Base-by-base conservation (phyloP, 148 eudicot genomes). In the Spergularia marina region DNA sequence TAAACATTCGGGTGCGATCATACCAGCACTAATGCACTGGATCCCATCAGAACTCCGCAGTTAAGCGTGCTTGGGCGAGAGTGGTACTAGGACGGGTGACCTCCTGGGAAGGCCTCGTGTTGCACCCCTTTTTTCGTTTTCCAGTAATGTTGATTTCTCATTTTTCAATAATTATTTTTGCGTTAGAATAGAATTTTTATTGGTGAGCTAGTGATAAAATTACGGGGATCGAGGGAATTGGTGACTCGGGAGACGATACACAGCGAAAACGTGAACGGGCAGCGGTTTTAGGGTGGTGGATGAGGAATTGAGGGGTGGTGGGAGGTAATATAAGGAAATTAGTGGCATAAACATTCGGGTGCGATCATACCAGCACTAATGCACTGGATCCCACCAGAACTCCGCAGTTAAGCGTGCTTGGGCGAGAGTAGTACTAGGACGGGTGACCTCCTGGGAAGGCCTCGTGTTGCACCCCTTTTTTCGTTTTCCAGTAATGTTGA, bases 41-140 rank as follows among this genome's bases (percentile, higher is more conserved):
- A 80, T 85, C 84, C 86, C 84, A 73, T 73, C 40, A 79, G 84
- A 85, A 82, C 80, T 74, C 82, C 74, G 83, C 61, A 80, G 85
- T 80, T 80, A 83, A 85, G 84, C 78, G 83, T 77, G 82, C 85
- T 82, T 85, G 82, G 84, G 82, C 76, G 81, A 83, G 93, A 78
- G 89, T 87, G 84, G 87, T 86, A 81, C 83, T 83, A 86, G 83
- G 88, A 86, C 83, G 85, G 90, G 85, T 84, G 84, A 84, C 86
- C 86, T 79, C 83, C 68, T 81, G 77, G 85, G 86, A 86, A 85
- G 84, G 65, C 36, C 65, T 60, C 65, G 65, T 60, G 65, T 60
- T 59, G 63, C 63, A 59, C 36, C 36, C 36, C 36, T 30, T 30
- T 30, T 30, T 30, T 30, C 36, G 36, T 30, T 30, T 30, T 30